These are phyloP conservation scores for Sphaerobolus stellatus DNA, from an alignment of 1,284 basidiomycete species.

Conservation along the genomic window DNA sequence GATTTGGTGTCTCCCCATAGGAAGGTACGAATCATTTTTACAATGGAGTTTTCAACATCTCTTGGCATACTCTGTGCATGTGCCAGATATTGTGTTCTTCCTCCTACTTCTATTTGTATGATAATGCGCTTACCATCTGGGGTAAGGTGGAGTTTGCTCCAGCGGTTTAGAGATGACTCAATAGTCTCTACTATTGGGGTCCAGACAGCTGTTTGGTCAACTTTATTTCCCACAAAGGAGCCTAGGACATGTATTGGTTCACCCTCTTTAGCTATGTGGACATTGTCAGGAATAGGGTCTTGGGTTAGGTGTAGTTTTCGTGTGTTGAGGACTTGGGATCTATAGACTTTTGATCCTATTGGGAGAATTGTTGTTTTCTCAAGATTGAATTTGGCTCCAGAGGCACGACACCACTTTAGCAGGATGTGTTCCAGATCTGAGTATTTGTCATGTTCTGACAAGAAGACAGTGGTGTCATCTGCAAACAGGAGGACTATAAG, in stretches of 20 bases:
- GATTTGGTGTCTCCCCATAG: not conserved
- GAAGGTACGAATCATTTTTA: not conserved
- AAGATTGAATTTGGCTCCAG: not conserved
- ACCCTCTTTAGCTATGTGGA: not conserved
- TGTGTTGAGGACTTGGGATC: not conserved
- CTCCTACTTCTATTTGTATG: not conserved
- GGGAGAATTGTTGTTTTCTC: not conserved
- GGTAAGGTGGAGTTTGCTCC: not conserved
- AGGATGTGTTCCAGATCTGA: not conserved
- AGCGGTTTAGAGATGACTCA: not conserved
- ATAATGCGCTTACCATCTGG: not conserved
- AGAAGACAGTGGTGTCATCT: not conserved
- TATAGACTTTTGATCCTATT: not conserved
- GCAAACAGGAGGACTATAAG: not conserved
- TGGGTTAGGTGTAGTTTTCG: not conserved
- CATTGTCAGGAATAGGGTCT: not conserved
- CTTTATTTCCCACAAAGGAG: not conserved
- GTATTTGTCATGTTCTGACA: not conserved
- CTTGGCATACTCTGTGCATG: slow-evolving; percentile 1
- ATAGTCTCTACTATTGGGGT: not conserved
- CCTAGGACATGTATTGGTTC: not conserved
- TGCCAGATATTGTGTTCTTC: not conserved
- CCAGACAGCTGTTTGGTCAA: not conserved
- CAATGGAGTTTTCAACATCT: not conserved
- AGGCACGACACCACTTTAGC: not conserved